These are phyloP conservation scores for Botrytis hyacinthi DNA, from an alignment of 2,329 filamentous ascomycete species.

Conservation along the genomic window DNA sequence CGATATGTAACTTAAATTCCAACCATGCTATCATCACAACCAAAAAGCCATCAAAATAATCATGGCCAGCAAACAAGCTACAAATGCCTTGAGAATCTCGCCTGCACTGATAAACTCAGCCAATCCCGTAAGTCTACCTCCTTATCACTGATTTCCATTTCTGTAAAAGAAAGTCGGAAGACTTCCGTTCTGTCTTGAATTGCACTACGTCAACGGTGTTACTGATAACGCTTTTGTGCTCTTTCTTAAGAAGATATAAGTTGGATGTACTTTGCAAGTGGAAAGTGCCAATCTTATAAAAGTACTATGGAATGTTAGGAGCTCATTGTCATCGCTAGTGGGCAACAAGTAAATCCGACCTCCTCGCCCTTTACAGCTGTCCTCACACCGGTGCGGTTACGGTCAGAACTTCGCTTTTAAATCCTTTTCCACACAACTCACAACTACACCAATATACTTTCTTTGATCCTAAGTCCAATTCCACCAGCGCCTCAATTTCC, in stretches of 20 bases:
- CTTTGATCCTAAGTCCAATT: constrained; percentile 50
- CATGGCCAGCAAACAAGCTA: background rate
- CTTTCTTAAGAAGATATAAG: background rate
- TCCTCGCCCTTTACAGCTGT: constrained; percentile 58
- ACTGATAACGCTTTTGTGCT: background rate
- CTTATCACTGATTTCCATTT: background rate
- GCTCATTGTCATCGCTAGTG: constrained; percentile 43
- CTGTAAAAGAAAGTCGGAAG: background rate
- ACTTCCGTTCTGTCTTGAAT: background rate
- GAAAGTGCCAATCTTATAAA: background rate
- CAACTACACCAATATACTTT: constrained; percentile 70
- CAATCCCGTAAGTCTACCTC: constrained; percentile 47
- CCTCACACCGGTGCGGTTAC: constrained; percentile 70
- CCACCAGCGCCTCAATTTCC: constrained; percentile 24
- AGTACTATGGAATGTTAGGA: background rate
- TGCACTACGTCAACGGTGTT: background rate
- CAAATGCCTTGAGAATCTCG: constrained; percentile 21
- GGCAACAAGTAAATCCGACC: constrained; percentile 65
- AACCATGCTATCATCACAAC: background rate
- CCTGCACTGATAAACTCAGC: constrained; percentile 70
- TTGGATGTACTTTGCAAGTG: background rate
- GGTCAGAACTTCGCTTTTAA: constrained; percentile 65
- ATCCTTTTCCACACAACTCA: constrained; percentile 61
- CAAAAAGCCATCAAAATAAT: background rate
- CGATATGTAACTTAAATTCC: background rate